A percentile compares a stretch with the other conserved stretches of the same genome.
phyloP scores from a whole-genome alignment of 306 rosid genomes.

The Geum urbanum region DNA sequence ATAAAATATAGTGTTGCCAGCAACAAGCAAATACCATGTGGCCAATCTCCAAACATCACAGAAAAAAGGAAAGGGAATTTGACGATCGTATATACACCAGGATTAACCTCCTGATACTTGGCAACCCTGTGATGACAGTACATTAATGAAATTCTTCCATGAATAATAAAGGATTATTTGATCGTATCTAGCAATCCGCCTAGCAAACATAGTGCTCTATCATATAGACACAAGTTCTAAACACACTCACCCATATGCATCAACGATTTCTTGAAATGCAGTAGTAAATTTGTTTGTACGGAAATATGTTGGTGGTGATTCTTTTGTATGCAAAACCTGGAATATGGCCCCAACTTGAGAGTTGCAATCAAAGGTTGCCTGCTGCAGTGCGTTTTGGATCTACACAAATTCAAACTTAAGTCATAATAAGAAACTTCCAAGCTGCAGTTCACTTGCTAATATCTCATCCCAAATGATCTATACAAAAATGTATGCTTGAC shows the following conservation, averaged over 20 bases:
- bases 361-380: conserved; percentile 54
- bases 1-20: conserved; percentile 64
- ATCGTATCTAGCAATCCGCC: background rate
- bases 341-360: conserved; percentile 65
- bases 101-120: conserved; percentile 76
- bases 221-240: background rate
- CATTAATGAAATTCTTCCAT: background rate
- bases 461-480: background rate
- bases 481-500: too few relatives aligned
- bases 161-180: background rate
- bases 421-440: background rate
- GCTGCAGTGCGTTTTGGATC: conserved; percentile 54
- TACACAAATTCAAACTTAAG: conserved; percentile 31
- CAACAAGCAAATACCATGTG: conserved; percentile 81
- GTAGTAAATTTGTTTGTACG: conserved; percentile 65
- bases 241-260: conserved; percentile 74
- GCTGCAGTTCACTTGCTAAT: conserved; percentile 1
- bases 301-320: conserved; percentile 65
- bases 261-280: conserved; percentile 74
- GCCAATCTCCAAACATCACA: conserved; percentile 90
- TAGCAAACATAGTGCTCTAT: background rate
- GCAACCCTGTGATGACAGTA: conserved; percentile 48
- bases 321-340: conserved; percentile 66
- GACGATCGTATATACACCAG: conserved; percentile 62
- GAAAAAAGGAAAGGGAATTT: conserved; percentile 88